Base-by-base conservation (phyloP, 164 flowering plant species). In the Kingdonia uniflora region DNA sequence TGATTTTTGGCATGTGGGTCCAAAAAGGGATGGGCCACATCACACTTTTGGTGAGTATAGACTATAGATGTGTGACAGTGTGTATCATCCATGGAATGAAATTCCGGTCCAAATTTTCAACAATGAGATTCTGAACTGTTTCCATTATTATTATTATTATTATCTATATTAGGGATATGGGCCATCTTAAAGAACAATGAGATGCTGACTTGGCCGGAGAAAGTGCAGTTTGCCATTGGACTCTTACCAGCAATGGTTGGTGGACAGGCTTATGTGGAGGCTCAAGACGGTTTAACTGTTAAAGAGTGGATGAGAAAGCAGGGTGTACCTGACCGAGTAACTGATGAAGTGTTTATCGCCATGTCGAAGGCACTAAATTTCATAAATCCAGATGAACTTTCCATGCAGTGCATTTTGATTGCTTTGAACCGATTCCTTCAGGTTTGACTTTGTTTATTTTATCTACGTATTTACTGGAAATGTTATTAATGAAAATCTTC, bases 341-440 rank as follows among this genome's bases (percentile, higher is more conserved):
- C 90, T 42, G 66, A 72, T 37, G 97, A 88, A 74, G 99, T 92
- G 52, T 88, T 92, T 59, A 82, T 88, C 65, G 95, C 99, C 63
- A 92, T 92, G 99, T 88, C 99, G 49, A 92, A 92, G 79, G 97
- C 99, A 33, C 76, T 92, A 38, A 92, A 92, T 70, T 92, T 92
- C 71, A 89, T 88, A 48, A 89, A 92, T 57, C 99, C 97, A 19
- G 97, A 92, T 75, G 99, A 92, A 74, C 89, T 92, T 23, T 92
- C 99, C 12, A 92, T 92, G 96, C 96, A 88, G 71, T 92, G 98
- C 58, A 74, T 92, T 62, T 71, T 92, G 76, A 92, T 88, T 58
- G 99, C 99, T 42, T 71, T 92, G 68, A 92, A 92, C 69, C 73
- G 97, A 35, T 92, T 92, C 74, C 87, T 92, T 63, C 99, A 92